Conservation (phyloP, 768 basidiomycete species). For the Lactarius trivialis region DNA sequence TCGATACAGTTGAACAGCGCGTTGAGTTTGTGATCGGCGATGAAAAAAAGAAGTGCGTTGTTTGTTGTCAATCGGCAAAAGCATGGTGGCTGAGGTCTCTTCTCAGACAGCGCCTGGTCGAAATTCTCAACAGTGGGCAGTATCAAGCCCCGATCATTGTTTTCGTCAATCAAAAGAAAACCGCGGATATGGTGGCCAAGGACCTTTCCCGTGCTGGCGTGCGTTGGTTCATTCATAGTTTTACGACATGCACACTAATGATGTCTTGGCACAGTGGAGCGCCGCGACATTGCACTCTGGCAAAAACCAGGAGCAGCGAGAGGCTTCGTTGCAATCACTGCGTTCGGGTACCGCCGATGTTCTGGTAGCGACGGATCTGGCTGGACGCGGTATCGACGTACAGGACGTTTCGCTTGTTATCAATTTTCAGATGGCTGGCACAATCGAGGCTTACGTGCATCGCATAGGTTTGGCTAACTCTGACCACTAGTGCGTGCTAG, state of each 20-base stretch:
- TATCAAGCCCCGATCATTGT: constrained; percentile 92
- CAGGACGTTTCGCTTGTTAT: constrained; percentile 93
- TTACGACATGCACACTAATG: background rate
- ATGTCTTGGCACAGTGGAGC: constrained; percentile 54
- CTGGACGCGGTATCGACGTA: constrained; percentile 98
- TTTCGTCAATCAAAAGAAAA: constrained; percentile 99
- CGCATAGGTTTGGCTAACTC: constrained; percentile 65
- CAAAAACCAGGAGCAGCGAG: constrained; percentile 96
- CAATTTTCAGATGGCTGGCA: constrained; percentile 96
- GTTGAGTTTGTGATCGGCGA: constrained; percentile 91
- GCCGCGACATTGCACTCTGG: constrained; percentile 93
- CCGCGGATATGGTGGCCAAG: constrained; percentile 95
- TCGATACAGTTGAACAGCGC: constrained; percentile 94
- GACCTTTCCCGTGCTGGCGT: constrained; percentile 87
- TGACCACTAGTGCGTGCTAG: background rate
- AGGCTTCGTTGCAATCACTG: constrained; percentile 81
- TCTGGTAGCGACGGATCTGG: constrained; percentile 94
- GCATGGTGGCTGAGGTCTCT: background rate
- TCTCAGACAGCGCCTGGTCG: constrained; percentile 70
- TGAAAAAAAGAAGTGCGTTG: constrained; percentile 89
- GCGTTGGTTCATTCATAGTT: constrained; percentile 30
- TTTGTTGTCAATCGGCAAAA: background rate
- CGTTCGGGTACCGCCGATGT: constrained; percentile 83
- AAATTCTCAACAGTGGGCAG: constrained; percentile 84
- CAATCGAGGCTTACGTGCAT: constrained; percentile 96